Conservation (phyloP, 768 basidiomycete species). For the Mycena filopes region DNA sequence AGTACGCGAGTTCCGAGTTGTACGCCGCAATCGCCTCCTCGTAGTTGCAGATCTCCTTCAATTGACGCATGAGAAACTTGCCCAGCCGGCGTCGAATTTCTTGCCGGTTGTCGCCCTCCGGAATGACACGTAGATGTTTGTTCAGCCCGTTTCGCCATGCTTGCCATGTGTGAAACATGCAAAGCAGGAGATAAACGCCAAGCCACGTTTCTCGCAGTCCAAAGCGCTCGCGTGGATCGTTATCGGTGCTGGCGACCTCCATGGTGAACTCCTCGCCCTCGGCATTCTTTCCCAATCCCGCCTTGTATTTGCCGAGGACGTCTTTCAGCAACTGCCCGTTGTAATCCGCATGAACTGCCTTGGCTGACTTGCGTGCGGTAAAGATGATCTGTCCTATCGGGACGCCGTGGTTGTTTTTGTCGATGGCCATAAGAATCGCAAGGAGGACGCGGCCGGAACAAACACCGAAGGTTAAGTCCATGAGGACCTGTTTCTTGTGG, state of each 20-base stretch:
- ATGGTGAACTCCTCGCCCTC: background rate
- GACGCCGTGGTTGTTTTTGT: conserved; percentile 10
- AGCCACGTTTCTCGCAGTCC: background rate
- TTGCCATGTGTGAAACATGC: conserved; percentile 46
- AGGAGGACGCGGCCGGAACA: conserved; percentile 17
- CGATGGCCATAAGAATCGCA: conserved; percentile 22
- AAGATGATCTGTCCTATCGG: background rate
- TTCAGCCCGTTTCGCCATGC: conserved; percentile 44
- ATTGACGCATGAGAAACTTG: too few relatives aligned
- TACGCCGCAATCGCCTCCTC: too few relatives aligned
- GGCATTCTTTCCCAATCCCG: background rate
- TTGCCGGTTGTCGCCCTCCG: conserved; percentile 37
- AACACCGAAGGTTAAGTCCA: conserved; percentile 29
- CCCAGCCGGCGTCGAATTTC: too few relatives aligned
- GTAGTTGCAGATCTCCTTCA: too few relatives aligned
- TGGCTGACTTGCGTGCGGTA: background rate
- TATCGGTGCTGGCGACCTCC: background rate
- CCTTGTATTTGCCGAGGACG: background rate
- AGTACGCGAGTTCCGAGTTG: too few relatives aligned
- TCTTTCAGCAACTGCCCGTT: background rate
- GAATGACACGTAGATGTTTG: conserved; percentile 37
- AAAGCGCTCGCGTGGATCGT: background rate
- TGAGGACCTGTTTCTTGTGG: conserved; percentile 21
- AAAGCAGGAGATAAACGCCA: background rate
- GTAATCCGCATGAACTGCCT: conserved; percentile 12